These are phyloP conservation scores for Talaromyces sp. DNA, from an alignment of 2,329 filamentous ascomycete genomes.

Conservation along the genomic window DNA sequence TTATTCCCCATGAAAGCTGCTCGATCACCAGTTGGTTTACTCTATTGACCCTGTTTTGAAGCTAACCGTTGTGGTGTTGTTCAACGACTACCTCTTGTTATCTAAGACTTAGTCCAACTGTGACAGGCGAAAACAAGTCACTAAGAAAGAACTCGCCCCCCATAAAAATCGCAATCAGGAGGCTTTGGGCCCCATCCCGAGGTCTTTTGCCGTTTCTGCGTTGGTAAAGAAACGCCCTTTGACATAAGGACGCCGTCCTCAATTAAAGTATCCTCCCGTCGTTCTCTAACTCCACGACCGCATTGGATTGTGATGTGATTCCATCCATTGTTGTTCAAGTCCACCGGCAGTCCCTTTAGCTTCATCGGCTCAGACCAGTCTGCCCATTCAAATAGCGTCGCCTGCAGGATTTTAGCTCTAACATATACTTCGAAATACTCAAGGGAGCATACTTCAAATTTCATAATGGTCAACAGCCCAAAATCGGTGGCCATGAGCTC, in stretches of 20 bases:
- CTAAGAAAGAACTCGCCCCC: neutral
- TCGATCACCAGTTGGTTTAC: too few relatives aligned
- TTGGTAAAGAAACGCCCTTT: neutral
- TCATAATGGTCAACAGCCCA: neutral
- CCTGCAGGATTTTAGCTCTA: neutral
- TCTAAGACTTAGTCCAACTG: neutral
- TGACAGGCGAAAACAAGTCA: too few relatives aligned
- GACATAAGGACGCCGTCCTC: neutral
- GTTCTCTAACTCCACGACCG: neutral
- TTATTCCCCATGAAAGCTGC: too few relatives aligned
- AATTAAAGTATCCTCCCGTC: neutral
- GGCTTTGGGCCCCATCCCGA: neutral
- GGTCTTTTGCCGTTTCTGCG: neutral
- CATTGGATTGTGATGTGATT: neutral
- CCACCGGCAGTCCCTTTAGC: neutral
- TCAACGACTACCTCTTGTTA: neutral
- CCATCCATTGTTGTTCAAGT: neutral
- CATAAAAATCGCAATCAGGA: neutral
- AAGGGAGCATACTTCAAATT: neutral
- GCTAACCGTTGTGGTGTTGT: neutral
- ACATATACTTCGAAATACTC: neutral
- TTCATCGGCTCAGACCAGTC: neutral
- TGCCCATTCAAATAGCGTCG: neutral
- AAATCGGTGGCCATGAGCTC: neutral
- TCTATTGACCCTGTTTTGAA: neutral